phyloP scores from a whole-genome alignment of 257 asterid species.

The Haberlea rhodopensis region DNA sequence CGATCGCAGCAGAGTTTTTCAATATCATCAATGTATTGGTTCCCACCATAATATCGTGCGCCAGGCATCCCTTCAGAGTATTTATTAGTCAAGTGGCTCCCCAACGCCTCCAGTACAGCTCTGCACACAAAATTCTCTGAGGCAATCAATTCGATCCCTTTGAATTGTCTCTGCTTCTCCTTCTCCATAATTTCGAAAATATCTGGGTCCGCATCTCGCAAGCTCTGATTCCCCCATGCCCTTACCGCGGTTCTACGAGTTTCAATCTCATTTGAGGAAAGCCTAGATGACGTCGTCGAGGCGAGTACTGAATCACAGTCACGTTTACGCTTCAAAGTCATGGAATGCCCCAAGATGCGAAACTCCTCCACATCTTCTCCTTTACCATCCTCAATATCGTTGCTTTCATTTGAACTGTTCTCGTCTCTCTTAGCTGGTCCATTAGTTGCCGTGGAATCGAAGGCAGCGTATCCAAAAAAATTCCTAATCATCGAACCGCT shows the following conservation, averaged over 20 bases:
- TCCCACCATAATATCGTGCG: conserved; percentile 90
- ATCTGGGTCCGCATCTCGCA: conserved; percentile 73
- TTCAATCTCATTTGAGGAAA: conserved; percentile 43
- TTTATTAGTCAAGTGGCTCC: conserved; percentile 87
- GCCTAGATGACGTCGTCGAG: conserved; percentile 34
- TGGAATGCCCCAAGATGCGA: conserved; percentile 62
- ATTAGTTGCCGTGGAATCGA: conserved; percentile 64
- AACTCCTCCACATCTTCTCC: conserved; percentile 54
- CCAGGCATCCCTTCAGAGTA: conserved; percentile 96
- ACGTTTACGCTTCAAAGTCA: conserved; percentile 67
- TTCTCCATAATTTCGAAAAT: conserved; percentile 85
- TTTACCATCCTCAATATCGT: conserved; percentile 35
- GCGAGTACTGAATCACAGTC: conserved; percentile 46
- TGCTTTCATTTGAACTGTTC: conserved; percentile 20
- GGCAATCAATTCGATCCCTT: conserved; percentile 90
- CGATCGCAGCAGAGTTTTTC: conserved; percentile 79
- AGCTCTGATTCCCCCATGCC: conserved; percentile 85
- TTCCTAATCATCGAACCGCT: conserved; percentile 55
- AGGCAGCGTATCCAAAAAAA: conserved; percentile 35
- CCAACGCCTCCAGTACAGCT: conserved; percentile 95
- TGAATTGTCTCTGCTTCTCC: conserved; percentile 79
- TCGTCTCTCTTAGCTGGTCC: conserved; percentile 55
- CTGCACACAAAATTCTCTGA: conserved; percentile 94
- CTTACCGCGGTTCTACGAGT: conserved; percentile 48
- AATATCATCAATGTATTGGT: conserved; percentile 92